Percentiles rank a stretch among this genome's conserved stretches.
These are phyloP conservation scores for Knufia fluminis DNA, from an alignment of 2,329 filamentous ascomycete species.

Conservation along the genomic window DNA sequence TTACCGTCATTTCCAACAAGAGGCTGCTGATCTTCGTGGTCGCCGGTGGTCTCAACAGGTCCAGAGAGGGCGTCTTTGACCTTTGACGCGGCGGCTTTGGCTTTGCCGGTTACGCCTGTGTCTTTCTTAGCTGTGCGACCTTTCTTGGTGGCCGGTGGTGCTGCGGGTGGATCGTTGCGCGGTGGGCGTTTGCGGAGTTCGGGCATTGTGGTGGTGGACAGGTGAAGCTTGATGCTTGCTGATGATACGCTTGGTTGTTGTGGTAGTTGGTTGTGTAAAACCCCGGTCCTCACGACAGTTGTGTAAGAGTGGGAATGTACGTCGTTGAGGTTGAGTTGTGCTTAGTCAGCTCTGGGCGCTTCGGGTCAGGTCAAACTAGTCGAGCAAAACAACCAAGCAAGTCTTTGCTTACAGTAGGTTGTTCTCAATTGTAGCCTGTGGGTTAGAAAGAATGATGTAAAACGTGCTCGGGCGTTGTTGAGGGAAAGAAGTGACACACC, in stretches of 20 bases:
- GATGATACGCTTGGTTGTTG: no score
- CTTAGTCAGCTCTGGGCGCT: no score
- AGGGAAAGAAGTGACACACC: not conserved
- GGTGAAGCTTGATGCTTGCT: not conserved
- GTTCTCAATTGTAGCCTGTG: no score
- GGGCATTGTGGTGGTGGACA: constrained; percentile 31
- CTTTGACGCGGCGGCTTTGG: constrained; percentile 27
- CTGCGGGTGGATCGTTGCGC: constrained; percentile 38
- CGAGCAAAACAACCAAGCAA: no score
- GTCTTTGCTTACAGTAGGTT: no score
- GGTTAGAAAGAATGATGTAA: not conserved
- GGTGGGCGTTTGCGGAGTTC: constrained; percentile 57
- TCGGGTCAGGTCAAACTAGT: no score
- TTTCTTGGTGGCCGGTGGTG: constrained; percentile 40
- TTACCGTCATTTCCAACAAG: not conserved
- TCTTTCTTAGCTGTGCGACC: constrained; percentile 26
- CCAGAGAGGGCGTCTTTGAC: constrained; percentile 21
- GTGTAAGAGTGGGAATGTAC: no score
- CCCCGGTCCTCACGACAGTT: no score
- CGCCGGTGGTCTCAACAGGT: constrained; percentile 9
- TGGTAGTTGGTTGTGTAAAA: no score
- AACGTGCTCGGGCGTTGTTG: not conserved
- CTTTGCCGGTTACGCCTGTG: constrained; percentile 17
- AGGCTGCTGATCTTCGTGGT: not conserved
- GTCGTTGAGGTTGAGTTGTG: no score